Evolutionary conservation across 2,329 filamentous ascomycete species (phyloP), one percentile per base, ranked within the genome.

Genomic region (Herpotrichia juniperi): DNA sequence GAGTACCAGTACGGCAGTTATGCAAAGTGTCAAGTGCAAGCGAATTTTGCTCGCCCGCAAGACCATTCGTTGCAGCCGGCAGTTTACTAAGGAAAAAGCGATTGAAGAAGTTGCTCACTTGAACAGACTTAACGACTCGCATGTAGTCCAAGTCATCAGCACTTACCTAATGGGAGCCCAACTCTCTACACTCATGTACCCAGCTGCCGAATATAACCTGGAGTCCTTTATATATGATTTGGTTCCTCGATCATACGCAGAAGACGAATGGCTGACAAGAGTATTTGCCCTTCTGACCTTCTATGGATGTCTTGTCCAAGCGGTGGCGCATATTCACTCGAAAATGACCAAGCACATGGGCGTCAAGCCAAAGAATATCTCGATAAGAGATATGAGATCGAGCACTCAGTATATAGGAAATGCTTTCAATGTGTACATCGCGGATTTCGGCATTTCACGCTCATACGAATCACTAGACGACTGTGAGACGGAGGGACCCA

Each of bases 401-500:
- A 17, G 14, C 16, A 17, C 34, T 3, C n/a, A n/a, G n/a, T 17
- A n/a, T 19, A 19, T 7, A 34, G 22, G 4, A 4, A 8, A 14
- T 9, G 17, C 3, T n/a, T 34, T 16, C 25, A 21, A 56, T 21
- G 47, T 66, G 3, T 63, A 60, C 39, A 48, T 67, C 16, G 56
- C 64, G 1, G 64, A 67, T 46, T 67, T 67, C 32, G 61, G 63
- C 1, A 60, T 67, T 8, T 49, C 63, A 1, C 44, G 58, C 14
- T 50, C 55, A 1, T 61, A 64, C 26, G 12, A 16, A 3, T 44
- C 42, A 5, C 5, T 51, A 4, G 44, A 46, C n/a, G 57, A 45
- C 3, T 35, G 49, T 1, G 54, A 60, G 17, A 66, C 62, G 1
- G 58, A 56, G 10, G 49, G 46, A 2, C 57, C 56, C 2, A 61